Evolutionary conservation across 225 moss, liverwort and hornwort genomes (phyloP).

Genomic region (Pleurozium schreberi): DNA sequence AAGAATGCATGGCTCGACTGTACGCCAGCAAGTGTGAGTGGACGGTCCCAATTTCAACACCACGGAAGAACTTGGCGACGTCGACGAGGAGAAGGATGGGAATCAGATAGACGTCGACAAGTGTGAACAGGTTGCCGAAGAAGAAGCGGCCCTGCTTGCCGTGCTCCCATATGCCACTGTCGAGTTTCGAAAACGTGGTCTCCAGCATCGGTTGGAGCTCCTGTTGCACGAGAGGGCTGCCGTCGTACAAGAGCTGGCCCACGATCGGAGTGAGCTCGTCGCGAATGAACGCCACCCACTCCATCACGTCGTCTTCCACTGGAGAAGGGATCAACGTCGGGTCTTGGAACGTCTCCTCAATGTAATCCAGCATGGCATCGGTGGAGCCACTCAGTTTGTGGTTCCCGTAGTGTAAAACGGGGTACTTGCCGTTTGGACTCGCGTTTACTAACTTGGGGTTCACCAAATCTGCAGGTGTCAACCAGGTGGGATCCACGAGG

Average conservation of each 20-base stretch:
- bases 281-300: slow-evolving; percentile 64
- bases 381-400: slow-evolving; percentile 65
- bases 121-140: slow-evolving; percentile 73
- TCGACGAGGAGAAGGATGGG: slow-evolving; percentile 72
- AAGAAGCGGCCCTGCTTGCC: slow-evolving; percentile 72
- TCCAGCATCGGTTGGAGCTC: slow-evolving; percentile 68
- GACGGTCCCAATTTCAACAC: slow-evolving; percentile 44
- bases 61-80: slow-evolving; percentile 67
- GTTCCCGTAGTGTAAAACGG: slow-evolving; percentile 58
- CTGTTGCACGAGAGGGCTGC: slow-evolving; percentile 74
- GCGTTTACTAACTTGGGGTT: slow-evolving; percentile 34
- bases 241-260: slow-evolving; percentile 80
- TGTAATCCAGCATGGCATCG: slow-evolving; percentile 73
- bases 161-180: slow-evolving; percentile 51
- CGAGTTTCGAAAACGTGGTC: slow-evolving; percentile 38
- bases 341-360: slow-evolving; percentile 62
- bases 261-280: slow-evolving; percentile 71
- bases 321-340: slow-evolving; percentile 54
- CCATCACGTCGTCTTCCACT: slow-evolving; percentile 44
- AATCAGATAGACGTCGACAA: slow-evolving; percentile 80
- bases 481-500: neutral
- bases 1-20: slow-evolving; percentile 63
- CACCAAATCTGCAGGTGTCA: slow-evolving; percentile 28
- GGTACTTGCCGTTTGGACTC: slow-evolving; percentile 24
- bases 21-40: slow-evolving; percentile 56